Base-by-base conservation (phyloP, 1,284 basidiomycete species). In the Cutaneotrichosporon dermatis region DNA sequence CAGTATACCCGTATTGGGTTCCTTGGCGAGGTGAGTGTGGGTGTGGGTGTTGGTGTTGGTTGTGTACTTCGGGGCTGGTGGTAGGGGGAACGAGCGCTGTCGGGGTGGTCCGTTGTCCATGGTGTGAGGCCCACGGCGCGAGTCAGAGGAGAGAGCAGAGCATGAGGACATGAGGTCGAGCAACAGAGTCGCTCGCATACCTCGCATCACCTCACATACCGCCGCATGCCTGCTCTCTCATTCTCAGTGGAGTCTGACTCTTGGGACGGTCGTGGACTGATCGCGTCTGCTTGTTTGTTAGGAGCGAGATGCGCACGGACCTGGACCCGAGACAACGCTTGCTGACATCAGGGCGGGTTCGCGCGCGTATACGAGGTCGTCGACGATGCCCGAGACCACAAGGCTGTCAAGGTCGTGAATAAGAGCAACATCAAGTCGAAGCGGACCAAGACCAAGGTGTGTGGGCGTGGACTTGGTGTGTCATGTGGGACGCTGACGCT, bases 391-490 rank as follows among this genome's bases (percentile, higher is more conserved):
- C 85, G 85, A 12, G 76, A 78, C 15, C 82, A 88, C 43, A 80
- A 86, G 51, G 92, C 93, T n/a, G 88, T 90, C 76, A 92, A 92
- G 79, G 90, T 93, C 51, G 86, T 96, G 61, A 88, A 87, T 36
- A 91, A 91, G 79, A 80, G 82, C 13, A 89, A 88, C 34, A 83
- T 94, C 66, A 88, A 88, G 79, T 89, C 89, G 15, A 92, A 90
- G 81, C 93, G 92, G 76, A 90, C 90, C 56, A 92, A 92, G 78
- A 94, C 91, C 15, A 93, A 93, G 83, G 91, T 89, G 55, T 55
- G 81, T 25, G 25, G 25, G 25, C 25, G 25, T 25, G 25, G 25
- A 25, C 25, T 25, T 25, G 25, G 25, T 25, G 25, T 25, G 25
- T 25, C 25, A 25, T 25, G 25, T 25, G 25, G 25, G 25, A 25